Evolutionary conservation across 352 stramenopile species (phyloP).

Genomic region (Globisporangium recalcitrans): DNA sequence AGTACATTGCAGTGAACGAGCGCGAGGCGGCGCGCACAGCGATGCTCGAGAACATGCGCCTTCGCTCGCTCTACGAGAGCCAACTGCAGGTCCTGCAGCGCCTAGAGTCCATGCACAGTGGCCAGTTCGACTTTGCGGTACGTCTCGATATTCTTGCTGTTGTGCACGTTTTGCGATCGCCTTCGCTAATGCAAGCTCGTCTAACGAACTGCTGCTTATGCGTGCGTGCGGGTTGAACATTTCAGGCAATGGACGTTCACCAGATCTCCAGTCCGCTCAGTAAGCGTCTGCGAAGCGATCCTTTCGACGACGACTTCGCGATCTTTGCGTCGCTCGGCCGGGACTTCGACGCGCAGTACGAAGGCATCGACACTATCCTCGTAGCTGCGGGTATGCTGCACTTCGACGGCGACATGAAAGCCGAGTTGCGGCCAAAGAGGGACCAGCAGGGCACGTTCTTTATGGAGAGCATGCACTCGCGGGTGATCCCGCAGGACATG

Average conservation of each 20-base stretch:
- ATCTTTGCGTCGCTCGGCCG: conserved; percentile 29
- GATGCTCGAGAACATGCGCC: conserved; percentile 28
- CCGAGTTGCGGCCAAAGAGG: not conserved
- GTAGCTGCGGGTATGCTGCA: conserved; percentile 15
- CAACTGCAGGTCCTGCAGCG: conserved; percentile 30
- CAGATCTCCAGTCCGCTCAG: not conserved
- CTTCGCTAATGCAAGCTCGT: not conserved
- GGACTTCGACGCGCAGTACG: conserved; percentile 25
- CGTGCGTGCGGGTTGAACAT: not conserved
- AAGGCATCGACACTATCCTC: conserved; percentile 24
- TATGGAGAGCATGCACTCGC: conserved; percentile 11
- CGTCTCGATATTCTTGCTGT: not conserved
- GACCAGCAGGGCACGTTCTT: conserved; percentile 19
- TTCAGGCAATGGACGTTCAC: not conserved
- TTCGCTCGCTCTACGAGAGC: conserved; percentile 26
- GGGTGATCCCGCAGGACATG: conserved; percentile 1
- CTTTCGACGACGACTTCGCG: conserved; percentile 9
- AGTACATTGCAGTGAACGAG: conserved; percentile 27
- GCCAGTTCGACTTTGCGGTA: conserved; percentile 8
- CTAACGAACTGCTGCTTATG: not conserved
- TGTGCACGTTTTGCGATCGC: not conserved
- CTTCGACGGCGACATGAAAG: conserved; percentile 23
- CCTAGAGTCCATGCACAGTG: conserved; percentile 27
- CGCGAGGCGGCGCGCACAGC: conserved; percentile 24
- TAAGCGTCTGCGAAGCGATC: not conserved